Evolutionary conservation across 75 land plant genomes (phyloP).

Genomic region (Larix kaempferi): DNA sequence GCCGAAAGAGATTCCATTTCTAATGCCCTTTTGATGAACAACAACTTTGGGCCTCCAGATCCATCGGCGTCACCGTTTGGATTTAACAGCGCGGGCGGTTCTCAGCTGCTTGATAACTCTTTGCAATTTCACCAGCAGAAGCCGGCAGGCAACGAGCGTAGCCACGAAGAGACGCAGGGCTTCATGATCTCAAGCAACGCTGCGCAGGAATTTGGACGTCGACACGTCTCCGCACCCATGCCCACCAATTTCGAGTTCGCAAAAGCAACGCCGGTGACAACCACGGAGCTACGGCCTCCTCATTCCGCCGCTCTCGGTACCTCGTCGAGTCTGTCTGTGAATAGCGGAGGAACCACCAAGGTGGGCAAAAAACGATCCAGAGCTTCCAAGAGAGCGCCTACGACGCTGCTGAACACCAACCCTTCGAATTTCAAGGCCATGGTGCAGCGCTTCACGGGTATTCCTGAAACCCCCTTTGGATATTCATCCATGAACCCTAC

Average conservation of each 20-base stretch:
- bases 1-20: too few relatives aligned
- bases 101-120: too few relatives aligned
- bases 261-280: not conserved
- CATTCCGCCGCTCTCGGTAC: not conserved
- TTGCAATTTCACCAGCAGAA: not conserved
- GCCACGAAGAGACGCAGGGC: not conserved
- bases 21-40: too few relatives aligned
- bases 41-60: too few relatives aligned
- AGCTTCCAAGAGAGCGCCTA: conserved; percentile 46
- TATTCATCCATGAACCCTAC: not conserved
- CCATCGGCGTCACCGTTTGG: too few relatives aligned
- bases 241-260: not conserved
- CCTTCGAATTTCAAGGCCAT: conserved; percentile 55
- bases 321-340: not conserved
- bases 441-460: conserved; percentile 83
- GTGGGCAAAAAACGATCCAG: conserved; percentile 29
- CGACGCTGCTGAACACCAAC: conserved; percentile 58
- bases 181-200: not conserved
- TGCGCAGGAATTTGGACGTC: not conserved
- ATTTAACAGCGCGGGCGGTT: too few relatives aligned
- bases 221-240: not conserved
- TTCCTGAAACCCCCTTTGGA: conserved; percentile 12
- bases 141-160: too few relatives aligned
- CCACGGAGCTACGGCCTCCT: not conserved
- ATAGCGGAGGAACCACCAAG: conserved; percentile 8